Evolutionary conservation across 1,284 basidiomycete species (phyloP).

Genomic region (Ustilago xerochloae): DNA sequence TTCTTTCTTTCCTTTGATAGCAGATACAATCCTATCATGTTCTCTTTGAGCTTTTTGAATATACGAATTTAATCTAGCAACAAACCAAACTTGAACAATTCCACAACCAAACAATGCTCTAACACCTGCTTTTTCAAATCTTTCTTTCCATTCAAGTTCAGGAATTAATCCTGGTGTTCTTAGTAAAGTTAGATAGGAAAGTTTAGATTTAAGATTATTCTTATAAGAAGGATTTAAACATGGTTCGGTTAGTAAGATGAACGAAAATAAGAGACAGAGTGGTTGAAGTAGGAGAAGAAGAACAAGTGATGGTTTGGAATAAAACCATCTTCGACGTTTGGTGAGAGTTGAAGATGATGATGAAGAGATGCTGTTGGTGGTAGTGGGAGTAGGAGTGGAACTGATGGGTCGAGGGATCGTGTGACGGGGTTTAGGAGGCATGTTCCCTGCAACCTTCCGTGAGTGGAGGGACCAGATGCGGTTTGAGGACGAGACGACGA

Average conservation of each 20-base stretch:
- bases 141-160: neutral
- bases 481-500: too few relatives aligned
- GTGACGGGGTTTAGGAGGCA: constrained; percentile 21
- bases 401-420: constrained; percentile 2
- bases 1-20: neutral
- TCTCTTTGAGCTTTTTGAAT: neutral
- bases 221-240: constrained; percentile 24
- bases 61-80: constrained; percentile 18
- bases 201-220: constrained; percentile 3
- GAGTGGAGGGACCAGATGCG: too few relatives aligned
- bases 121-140: constrained; percentile 10
- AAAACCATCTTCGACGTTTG: constrained; percentile 11
- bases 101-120: constrained; percentile 22
- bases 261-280: constrained; percentile 6
- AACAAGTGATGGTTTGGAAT: neutral
- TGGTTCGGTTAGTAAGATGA: constrained; percentile 34
- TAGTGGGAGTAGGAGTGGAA: neutral
- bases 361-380: neutral
- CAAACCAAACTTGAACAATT: constrained; percentile 37
- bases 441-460: neutral
- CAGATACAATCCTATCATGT: neutral
- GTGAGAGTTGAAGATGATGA: neutral
- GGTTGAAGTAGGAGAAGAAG: constrained; percentile 19
- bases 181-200: constrained; percentile 13
- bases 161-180: neutral